Evolutionary conservation across 1,139 yeast genomes (phyloP).

Genomic region (Yamadazyma pseudoaaseri): DNA sequence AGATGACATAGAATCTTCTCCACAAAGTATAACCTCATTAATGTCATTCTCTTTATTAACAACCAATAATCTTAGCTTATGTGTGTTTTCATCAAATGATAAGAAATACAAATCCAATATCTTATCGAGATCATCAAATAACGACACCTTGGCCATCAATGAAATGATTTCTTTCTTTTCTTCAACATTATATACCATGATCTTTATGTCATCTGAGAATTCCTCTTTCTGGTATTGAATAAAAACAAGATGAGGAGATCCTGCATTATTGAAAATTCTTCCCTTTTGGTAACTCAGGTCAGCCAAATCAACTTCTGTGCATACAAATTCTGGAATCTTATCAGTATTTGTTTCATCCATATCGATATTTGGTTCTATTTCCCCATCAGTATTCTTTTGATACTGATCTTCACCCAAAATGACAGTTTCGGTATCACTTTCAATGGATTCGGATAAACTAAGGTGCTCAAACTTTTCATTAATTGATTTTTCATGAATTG

Average conservation of each 20-base stretch:
- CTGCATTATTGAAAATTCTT: slow-evolving; percentile 11
- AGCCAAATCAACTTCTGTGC: background rate
- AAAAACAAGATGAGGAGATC: slow-evolving; percentile 7
- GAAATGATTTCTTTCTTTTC: slow-evolving; percentile 2
- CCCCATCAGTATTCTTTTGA: slow-evolving; percentile 11
- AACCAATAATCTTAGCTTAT: slow-evolving; percentile 10
- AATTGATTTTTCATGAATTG: slow-evolving; percentile 3
- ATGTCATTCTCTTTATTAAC: slow-evolving; percentile 13
- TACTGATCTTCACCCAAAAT: slow-evolving; percentile 17
- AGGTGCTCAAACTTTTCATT: slow-evolving; percentile 7
- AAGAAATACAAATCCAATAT: slow-evolving; percentile 13
- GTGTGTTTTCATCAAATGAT: slow-evolving; percentile 6
- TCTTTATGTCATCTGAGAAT: slow-evolving; percentile 2
- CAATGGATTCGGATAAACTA: slow-evolving; percentile 8
- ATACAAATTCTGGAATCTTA: background rate
- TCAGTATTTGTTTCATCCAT: background rate
- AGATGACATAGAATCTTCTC: slow-evolving; percentile 13
- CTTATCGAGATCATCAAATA: slow-evolving; percentile 6
- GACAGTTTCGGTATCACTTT: slow-evolving; percentile 28
- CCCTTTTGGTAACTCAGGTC: slow-evolving; percentile 1
- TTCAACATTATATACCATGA: slow-evolving; percentile 7
- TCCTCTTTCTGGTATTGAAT: slow-evolving; percentile 6
- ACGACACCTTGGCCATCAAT: slow-evolving; percentile 2
- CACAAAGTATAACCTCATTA: slow-evolving; percentile 11
- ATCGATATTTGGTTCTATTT: slow-evolving; percentile 8